A percentile compares a stretch with the other conserved stretches of the same genome.
Conservation (phyloP, 768 basidiomycete genomes). For the Pholiota conissans region DNA sequence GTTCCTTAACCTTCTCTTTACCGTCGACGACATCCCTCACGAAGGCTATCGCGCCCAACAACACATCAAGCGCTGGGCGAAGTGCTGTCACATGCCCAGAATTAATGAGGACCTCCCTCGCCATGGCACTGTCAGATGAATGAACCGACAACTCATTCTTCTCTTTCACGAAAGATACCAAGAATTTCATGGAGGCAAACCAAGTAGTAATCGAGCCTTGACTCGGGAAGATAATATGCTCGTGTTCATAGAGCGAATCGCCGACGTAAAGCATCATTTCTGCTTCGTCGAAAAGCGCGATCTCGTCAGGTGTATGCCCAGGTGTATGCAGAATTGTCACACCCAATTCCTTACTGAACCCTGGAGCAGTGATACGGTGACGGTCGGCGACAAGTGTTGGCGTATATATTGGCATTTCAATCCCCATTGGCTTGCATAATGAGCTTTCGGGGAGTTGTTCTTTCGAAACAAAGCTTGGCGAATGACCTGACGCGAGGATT, state of each 20-base stretch:
- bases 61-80: slow-evolving; percentile 46
- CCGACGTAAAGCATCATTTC: slow-evolving; percentile 59
- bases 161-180: slow-evolving; percentile 41
- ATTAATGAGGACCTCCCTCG: slow-evolving; percentile 39
- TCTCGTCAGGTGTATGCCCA: slow-evolving; percentile 58
- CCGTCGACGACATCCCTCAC: slow-evolving; percentile 48
- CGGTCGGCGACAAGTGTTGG: slow-evolving; percentile 47
- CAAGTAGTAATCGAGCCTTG: slow-evolving; percentile 54
- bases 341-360: slow-evolving; percentile 27
- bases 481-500: slow-evolving; percentile 49
- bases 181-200: slow-evolving; percentile 42
- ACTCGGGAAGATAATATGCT: slow-evolving; percentile 53
- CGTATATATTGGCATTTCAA: slow-evolving; percentile 44
- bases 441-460: slow-evolving; percentile 43
- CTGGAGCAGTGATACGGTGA: slow-evolving; percentile 28
- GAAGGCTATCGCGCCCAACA: slow-evolving; percentile 41
- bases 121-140: not conserved
- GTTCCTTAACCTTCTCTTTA: slow-evolving; percentile 24
- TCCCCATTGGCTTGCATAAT: slow-evolving; percentile 40
- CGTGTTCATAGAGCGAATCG: slow-evolving; percentile 56
- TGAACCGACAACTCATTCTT: slow-evolving; percentile 15
- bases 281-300: slow-evolving; percentile 49
- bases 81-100: slow-evolving; percentile 49
- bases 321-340: slow-evolving; percentile 53
- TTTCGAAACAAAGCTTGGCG: slow-evolving; percentile 42